Percentiles rank a stretch among this genome's conserved stretches.
Evolutionary conservation across 768 basidiomycete species (phyloP).

Genomic region (Lentinus brumalis): DNA sequence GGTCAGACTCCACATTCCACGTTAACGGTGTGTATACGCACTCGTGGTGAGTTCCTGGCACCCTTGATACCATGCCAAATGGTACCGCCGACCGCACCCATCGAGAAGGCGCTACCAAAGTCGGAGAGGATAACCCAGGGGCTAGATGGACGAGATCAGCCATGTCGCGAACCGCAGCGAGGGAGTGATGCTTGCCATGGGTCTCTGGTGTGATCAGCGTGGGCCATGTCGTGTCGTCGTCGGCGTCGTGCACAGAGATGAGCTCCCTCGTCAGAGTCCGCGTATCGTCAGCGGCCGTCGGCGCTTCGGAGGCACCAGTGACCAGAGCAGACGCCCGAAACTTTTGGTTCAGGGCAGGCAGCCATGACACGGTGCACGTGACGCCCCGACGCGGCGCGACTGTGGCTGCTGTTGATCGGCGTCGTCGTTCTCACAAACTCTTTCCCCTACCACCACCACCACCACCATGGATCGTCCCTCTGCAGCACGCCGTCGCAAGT

Average conservation of each 20-base stretch:
- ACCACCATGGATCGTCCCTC: constrained; percentile 3
- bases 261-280: not conserved
- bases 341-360: constrained; percentile 22
- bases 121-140: constrained; percentile 99
- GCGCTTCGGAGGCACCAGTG: constrained; percentile 2
- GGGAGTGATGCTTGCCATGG: constrained; percentile 64
- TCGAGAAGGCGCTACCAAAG: constrained; percentile 96
- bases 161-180: not conserved
- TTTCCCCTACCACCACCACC: constrained; percentile 24
- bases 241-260: constrained; percentile 16
- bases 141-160: constrained; percentile 43
- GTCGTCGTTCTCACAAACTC: constrained; percentile 19
- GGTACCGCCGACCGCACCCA: constrained; percentile 97
- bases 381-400: constrained; percentile 20
- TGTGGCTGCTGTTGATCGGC: constrained; percentile 17
- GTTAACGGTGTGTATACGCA: constrained; percentile 39
- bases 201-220: constrained; percentile 92
- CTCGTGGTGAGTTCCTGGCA: constrained; percentile 92
- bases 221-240: constrained; percentile 57
- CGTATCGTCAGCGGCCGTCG: constrained; percentile 9
- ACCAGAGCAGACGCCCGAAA: constrained; percentile 12
- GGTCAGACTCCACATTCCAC: not conserved
- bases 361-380: constrained; percentile 19
- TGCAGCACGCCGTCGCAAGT: constrained; percentile 20
- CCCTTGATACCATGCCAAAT: constrained; percentile 99